Evolutionary conservation across 1,284 basidiomycete genomes (phyloP), one percentile per base, ranked within the genome.

Genomic region (Porodaedalea pini): DNA sequence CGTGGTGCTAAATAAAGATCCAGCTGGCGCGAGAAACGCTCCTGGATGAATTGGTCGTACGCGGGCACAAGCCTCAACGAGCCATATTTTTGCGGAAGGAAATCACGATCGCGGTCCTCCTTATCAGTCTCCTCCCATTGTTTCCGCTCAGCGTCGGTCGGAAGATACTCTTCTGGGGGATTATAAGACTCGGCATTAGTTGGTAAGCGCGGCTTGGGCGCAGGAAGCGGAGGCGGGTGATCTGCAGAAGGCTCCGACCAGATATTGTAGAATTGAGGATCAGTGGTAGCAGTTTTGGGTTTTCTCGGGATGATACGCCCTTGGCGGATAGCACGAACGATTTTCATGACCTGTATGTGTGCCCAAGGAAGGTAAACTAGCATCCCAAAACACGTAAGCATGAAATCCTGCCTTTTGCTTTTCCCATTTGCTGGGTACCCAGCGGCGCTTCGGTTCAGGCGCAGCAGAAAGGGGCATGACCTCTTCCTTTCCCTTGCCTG

Each of bases 391-490:
- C 23, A 17, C 36, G 8, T 21, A 47, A 41, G 50, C n/a, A 40
- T 10, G n/a, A 34, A 11, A 36, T n/a, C 2, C 58, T 72, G 90
- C 94, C 83, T 99, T 99, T 80, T 98, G 88, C 75, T 98, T 98
- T 76, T 99, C 97, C 97, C 97, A 99, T 79, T 97, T 99, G 75
- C 92, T 96, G 11, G 96, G 93, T 4, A 98, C 84, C 85, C 96
- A 99, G 54, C 97, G 83, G 53, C 93, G 83, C 75, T 99, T 99
- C 19, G 97, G 97, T 71, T 99, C 95, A 1, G 95, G 93, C 15
- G 91, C 90, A 39, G 85, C 86, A 29, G 89, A 92, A 17, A 99
- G 75, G 27, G 97, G 96, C 88, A 94, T 98, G 41, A 89, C 75
- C 74, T 95, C 91, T 69, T 97, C 91, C 70, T 92, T 93, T 32